phyloP scores from a whole-genome alignment of 768 basidiomycete genomes.

The Mycena belliarum region DNA sequence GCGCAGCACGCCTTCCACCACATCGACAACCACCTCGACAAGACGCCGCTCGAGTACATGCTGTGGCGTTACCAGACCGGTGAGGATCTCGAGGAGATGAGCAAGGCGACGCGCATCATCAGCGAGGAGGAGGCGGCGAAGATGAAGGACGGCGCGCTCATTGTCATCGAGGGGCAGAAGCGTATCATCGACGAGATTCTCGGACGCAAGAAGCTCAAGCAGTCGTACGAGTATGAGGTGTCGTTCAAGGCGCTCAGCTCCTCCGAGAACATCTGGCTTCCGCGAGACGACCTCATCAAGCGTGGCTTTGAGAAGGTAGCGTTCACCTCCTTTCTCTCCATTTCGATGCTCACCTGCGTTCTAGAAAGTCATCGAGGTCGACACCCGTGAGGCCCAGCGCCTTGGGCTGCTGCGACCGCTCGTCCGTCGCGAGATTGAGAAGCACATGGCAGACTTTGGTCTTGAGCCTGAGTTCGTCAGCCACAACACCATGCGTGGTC shows the following conservation, averaged over 20 bases:
- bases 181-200: conserved; percentile 91
- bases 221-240: conserved; percentile 98
- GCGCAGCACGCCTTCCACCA: conserved; percentile 99
- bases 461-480: conserved; percentile 98
- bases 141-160: conserved; percentile 92
- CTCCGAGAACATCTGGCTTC: conserved; percentile 97
- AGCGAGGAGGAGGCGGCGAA: conserved; percentile 85
- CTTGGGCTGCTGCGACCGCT: conserved; percentile 94
- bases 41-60: conserved; percentile 99
- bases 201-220: conserved; percentile 95
- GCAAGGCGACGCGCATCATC: conserved; percentile 87
- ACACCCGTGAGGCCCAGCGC: conserved; percentile 96
- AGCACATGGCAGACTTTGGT: conserved; percentile 99
- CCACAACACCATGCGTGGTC: conserved; percentile 99
- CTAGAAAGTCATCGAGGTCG: conserved; percentile 94
- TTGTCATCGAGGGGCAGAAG: conserved; percentile 93
- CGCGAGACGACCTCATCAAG: conserved; percentile 96
- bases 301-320: conserved; percentile 93
- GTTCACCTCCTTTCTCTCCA: not conserved
- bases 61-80: conserved; percentile 99
- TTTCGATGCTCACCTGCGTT: conserved; percentile 19
- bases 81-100: conserved; percentile 96
- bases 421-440: conserved; percentile 98
- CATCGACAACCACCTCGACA: conserved; percentile 97
- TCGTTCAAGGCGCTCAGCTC: conserved; percentile 94